Evolutionary conservation across 305 asterid genomes (phyloP), one percentile per base, ranked within the genome.

Genomic region (Plantago coronopus): DNA sequence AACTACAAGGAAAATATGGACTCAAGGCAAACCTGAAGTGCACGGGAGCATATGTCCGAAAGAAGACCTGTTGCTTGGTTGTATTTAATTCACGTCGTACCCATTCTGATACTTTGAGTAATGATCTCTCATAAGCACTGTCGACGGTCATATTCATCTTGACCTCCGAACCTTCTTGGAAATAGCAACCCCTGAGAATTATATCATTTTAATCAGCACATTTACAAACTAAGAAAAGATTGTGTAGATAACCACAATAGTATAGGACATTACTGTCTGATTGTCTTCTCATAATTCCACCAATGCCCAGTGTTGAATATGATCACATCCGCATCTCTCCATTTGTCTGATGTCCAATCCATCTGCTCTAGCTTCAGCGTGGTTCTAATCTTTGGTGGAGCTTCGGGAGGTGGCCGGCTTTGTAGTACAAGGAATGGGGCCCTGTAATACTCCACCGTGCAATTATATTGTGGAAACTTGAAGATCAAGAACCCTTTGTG

Each of bases 261-360:
- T 57, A 17, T 19, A 42, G 16, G 58, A 48, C 53, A 57, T 74
- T 85, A 91, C 98, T 84, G 90, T 77, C 95, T 75, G 22, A 74
- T 55, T 18, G 98, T 91, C 87, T 91, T 91, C 82, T 91, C 98
- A 23, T 78, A 72, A 64, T 88, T 91, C 98, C 98, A 91, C 98
- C 98, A 91, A 67, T 88, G 98, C 17, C 96, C 98, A 11, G 96
- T 82, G 79, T 91, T 88, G 71, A 91, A 71, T 48, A 91, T 54
- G 54, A 88, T 73, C n/a, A 88, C 23, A 73, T 91, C 96, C 0
- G 96, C 95, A 31, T 78, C 85, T 67, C 70, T 86, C 96, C 98
- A 91, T 62, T 75, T 81, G 44, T 65, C 18, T 18, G 95, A 80
- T 61, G 61, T 81, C 95, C 98, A 91, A 50, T 91, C 98, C 98